phyloP scores from a whole-genome alignment of 2,329 filamentous ascomycete species.

The Apiospora marii region DNA sequence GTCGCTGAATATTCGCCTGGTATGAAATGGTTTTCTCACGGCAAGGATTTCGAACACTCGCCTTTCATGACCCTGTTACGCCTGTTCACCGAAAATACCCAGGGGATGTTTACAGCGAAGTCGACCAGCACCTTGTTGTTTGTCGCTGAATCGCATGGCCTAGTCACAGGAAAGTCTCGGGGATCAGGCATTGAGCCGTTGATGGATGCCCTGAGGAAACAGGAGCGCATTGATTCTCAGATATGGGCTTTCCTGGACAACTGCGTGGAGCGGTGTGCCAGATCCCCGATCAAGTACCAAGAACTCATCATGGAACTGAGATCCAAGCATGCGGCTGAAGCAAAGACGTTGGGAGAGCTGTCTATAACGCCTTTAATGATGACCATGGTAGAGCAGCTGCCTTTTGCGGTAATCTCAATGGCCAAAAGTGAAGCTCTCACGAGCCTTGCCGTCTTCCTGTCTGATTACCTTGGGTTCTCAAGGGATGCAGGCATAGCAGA shows the following conservation, averaged over 20 bases:
- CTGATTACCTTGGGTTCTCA: slow-evolving; percentile 62
- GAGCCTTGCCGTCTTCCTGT: slow-evolving; percentile 65
- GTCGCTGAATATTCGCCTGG: slow-evolving; percentile 82
- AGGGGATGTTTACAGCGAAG: slow-evolving; percentile 56
- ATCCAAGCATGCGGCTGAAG: slow-evolving; percentile 45
- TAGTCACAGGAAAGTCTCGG: slow-evolving; percentile 60
- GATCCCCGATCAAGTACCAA: slow-evolving; percentile 83
- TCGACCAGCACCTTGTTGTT: slow-evolving; percentile 64
- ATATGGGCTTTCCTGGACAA: slow-evolving; percentile 83
- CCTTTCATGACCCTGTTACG: slow-evolving; percentile 77
- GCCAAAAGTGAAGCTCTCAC: slow-evolving; percentile 52
- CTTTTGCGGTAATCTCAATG: slow-evolving; percentile 65
- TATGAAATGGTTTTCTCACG: slow-evolving; percentile 91
- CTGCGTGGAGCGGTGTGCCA: slow-evolving; percentile 77
- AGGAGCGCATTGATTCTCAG: slow-evolving; percentile 38
- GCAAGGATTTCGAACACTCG: slow-evolving; percentile 67
- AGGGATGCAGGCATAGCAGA: slow-evolving; percentile 59
- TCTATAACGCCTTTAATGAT: slow-evolving; percentile 70
- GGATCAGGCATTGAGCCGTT: slow-evolving; percentile 56
- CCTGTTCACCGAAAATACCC: slow-evolving; percentile 59
- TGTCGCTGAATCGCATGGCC: slow-evolving; percentile 70
- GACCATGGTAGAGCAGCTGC: slow-evolving; percentile 79
- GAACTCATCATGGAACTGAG: slow-evolving; percentile 68
- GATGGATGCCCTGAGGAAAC: slow-evolving; percentile 48
- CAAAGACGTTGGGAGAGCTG: slow-evolving; percentile 38